phyloP scores from a whole-genome alignment of 306 rosid species.

The Vicia faba region DNA sequence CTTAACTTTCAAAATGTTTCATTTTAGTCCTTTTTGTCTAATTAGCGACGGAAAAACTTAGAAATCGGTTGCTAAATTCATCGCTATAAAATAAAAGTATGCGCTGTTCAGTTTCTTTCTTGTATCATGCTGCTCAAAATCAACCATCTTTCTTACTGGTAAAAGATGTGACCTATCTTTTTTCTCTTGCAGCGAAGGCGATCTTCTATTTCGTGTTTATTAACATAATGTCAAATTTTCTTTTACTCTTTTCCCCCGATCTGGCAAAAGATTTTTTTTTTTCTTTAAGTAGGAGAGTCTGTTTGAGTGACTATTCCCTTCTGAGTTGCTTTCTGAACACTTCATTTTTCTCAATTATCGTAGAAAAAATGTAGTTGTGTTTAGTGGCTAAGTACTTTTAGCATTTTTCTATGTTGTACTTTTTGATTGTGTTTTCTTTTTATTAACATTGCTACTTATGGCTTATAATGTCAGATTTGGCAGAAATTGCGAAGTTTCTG shows the following conservation, averaged over 20 bases:
- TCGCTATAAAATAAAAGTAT: not conserved
- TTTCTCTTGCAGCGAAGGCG: constrained; percentile 1
- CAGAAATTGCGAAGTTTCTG: constrained; percentile 89
- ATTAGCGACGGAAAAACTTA: too few species aligned
- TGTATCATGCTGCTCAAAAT: too few species aligned
- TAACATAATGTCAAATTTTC: not conserved
- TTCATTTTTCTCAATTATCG: constrained; percentile 2
- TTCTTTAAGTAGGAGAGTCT: constrained; percentile 11
- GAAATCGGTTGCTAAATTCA: too few species aligned
- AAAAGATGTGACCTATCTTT: not conserved
- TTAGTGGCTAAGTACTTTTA: constrained; percentile 14
- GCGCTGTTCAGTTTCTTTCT: not conserved
- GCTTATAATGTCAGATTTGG: constrained; percentile 64
- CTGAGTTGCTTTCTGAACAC: constrained; percentile 1
- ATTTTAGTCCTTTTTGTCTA: too few species aligned
- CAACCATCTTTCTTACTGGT: not conserved
- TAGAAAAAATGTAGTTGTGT: not conserved
- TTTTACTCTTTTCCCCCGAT: not conserved
- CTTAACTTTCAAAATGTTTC: too few species aligned
- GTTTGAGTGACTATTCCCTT: constrained; percentile 20
- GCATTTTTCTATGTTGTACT: constrained; percentile 1
- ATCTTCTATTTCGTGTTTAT: constrained; percentile 2
- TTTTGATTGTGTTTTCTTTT: constrained; percentile 22
- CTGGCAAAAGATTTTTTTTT: not conserved
- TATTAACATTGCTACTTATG: constrained; percentile 22